Base-by-base conservation (phyloP, 768 basidiomycete species). In the Amanita thiersii region DNA sequence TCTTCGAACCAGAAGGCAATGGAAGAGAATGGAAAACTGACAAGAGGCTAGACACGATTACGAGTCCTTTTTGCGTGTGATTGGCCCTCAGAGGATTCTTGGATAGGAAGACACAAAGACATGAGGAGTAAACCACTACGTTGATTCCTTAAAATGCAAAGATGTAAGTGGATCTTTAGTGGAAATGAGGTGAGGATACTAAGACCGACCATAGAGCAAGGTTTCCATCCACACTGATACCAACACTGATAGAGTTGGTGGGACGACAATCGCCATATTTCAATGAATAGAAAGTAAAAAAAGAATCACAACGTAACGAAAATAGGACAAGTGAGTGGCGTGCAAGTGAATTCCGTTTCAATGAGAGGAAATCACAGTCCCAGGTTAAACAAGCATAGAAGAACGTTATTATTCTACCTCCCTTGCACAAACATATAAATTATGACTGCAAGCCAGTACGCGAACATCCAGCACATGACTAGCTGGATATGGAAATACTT, bases 1-100 rank as follows among this genome's bases (percentile, higher is more conserved):
- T 19, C 48, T 55, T 6, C 53, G 51, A 51, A 28, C 57, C 36
- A 42, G 56, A 59, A 3, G 51, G 49, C 47, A 53, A n/a, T 28
- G n/a, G n/a, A 28, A n/a, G n/a, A 28, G 26, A 28, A n/a, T 7
- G n/a, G n/a, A 28, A 28, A 28, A n/a, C 26, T 7, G 25, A 42
- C 1, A 42, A 23, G 14, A 42, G 30, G 3, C 31, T 42, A 11
- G 30, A 33, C 12, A 42, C 11, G 11, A 42, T n/a, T 4, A 42
- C 7, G 14, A 42, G 40, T 12, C 31, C 40, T n/a, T 34, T 32
- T 34, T 34, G 40, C 10, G 30, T 34, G 4, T 34, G 28, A 15
- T 23, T 18, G n/a, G 20, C 28, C 14, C 15, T 9, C 3, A 20
- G 31, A 8, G 32, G 14, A 9, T 26, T 42, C 14, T 33, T 23